Base-by-base conservation (phyloP, 495 filamentous ascomycete genomes). In the Cercophora scortea region DNA sequence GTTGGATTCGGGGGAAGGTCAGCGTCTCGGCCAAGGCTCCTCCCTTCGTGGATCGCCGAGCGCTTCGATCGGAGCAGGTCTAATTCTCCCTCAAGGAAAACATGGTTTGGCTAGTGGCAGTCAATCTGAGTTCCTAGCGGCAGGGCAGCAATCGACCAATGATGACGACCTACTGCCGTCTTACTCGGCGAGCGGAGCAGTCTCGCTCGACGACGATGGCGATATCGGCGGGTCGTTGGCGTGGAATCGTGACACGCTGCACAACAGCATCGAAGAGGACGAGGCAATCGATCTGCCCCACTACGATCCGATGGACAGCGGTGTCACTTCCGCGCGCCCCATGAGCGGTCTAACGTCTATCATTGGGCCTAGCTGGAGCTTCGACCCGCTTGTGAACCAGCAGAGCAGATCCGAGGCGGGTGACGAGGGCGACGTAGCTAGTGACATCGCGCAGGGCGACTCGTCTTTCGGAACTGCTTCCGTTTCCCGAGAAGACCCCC, bases 1-100 rank as follows among this genome's bases (percentile, higher is more conserved):
- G 47, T 58, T 67, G n/a, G 75, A 76, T 49, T 79, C 81, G 85
- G 88, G 87, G 86, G 87, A 91, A 83, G 87, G 77, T 68, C 81
- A 73, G 83, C 85, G 83, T 76, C 86, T 89, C 84, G 88, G 75
- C 83, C 85, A 68, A 72, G 73, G 76, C 82, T 89, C 80, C 79
- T 89, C 84, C 85, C 87, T 69, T 75, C 81, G 75, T 88, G 86
- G 85, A 76, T 88, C 80, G 82, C 86, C 86, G 86, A 87, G 84
- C 83, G 83, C 79, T 76, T 87, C 76, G 79, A 75, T 71, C 78
- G 82, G 77, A 88, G 84, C 75, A 77, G 84, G 70, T 85, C 82
- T 67, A 81, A 76, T 69, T 88, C 85, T 65, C 85, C 85, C 69
- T 76, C 78, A 58, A 69, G 81, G 67, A 80, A 78, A 65, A 75